phyloP scores from a whole-genome alignment of 2,329 filamentous ascomycete species.

The Ascochyta viciae-villosae region DNA sequence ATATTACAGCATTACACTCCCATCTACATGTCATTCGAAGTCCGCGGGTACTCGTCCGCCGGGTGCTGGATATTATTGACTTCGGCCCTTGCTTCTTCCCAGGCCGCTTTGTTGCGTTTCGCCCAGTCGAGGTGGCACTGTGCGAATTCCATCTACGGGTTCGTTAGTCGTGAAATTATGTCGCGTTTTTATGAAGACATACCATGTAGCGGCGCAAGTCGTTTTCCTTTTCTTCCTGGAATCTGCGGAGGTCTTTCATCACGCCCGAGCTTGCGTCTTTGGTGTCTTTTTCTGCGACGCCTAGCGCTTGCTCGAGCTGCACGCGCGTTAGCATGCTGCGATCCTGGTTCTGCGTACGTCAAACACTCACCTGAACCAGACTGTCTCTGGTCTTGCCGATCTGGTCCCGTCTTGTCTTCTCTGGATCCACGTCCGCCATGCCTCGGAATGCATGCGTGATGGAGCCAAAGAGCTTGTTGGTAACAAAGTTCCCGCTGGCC shows the following conservation, averaged over 20 bases:
- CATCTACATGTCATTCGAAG: slow-evolving; percentile 24
- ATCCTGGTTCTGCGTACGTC: not conserved
- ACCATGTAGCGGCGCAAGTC: slow-evolving; percentile 97
- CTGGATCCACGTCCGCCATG: slow-evolving; percentile 94
- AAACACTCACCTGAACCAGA: slow-evolving; percentile 63
- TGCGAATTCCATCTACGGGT: slow-evolving; percentile 80
- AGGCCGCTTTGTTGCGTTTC: slow-evolving; percentile 86
- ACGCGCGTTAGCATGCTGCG: slow-evolving; percentile 24
- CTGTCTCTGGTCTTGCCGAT: slow-evolving; percentile 96
- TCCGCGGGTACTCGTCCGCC: slow-evolving; percentile 31
- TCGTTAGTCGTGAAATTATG: not conserved
- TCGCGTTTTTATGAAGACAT: slow-evolving; percentile 44
- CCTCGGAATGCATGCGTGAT: slow-evolving; percentile 96
- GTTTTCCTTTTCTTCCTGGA: slow-evolving; percentile 94
- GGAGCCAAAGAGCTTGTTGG: slow-evolving; percentile 90
- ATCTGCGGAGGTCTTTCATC: slow-evolving; percentile 86
- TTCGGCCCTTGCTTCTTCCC: slow-evolving; percentile 88
- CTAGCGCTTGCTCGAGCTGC: slow-evolving; percentile 88
- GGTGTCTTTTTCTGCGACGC: slow-evolving; percentile 88
- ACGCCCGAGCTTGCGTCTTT: slow-evolving; percentile 90
- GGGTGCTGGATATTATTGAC: slow-evolving; percentile 79
- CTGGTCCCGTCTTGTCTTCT: slow-evolving; percentile 87
- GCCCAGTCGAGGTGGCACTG: slow-evolving; percentile 95
- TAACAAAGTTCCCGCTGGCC: slow-evolving; percentile 83
- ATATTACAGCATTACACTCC: not conserved